Evolutionary conservation across 768 basidiomycete genomes (phyloP).

Genomic region (Mrakia gelida): DNA sequence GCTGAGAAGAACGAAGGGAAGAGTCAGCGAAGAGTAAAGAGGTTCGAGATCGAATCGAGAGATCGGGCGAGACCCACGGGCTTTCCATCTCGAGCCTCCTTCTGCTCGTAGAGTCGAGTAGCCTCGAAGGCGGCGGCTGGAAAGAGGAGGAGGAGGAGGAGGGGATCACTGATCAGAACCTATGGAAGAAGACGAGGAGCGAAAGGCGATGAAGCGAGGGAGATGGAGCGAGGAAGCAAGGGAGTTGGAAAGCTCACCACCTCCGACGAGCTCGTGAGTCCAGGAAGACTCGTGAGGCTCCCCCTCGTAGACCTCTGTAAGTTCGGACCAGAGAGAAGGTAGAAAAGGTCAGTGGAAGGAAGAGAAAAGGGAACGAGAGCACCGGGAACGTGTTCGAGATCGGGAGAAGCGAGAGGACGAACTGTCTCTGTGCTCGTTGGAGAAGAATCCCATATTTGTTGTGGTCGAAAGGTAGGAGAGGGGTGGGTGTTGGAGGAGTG

Average conservation of each 20-base stretch:
- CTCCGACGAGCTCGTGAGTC: constrained; percentile 18
- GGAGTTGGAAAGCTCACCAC: background rate
- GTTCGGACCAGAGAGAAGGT: too few species aligned
- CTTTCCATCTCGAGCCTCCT: background rate
- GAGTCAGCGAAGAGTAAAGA: too few species aligned
- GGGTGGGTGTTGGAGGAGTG: too few species aligned
- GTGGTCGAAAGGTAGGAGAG: too few species aligned
- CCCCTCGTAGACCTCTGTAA: constrained; percentile 11
- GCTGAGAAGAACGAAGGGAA: background rate
- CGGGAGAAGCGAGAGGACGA: background rate
- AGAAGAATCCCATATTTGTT: too few species aligned
- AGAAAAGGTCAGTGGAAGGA: too few species aligned
- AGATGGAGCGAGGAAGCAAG: background rate
- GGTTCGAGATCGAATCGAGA: too few species aligned
- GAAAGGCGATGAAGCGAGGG: background rate
- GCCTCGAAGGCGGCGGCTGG: background rate
- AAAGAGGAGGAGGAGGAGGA: background rate
- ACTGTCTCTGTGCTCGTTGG: too few species aligned
- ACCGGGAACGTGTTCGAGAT: background rate
- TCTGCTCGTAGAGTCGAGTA: background rate
- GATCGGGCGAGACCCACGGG: background rate
- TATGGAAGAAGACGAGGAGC: too few species aligned
- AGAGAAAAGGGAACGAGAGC: background rate
- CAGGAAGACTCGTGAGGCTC: constrained; percentile 11
- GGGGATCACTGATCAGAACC: background rate